phyloP scores from a whole-genome alignment of 352 stramenopile species.

The Phytophthora tentaculata region DNA sequence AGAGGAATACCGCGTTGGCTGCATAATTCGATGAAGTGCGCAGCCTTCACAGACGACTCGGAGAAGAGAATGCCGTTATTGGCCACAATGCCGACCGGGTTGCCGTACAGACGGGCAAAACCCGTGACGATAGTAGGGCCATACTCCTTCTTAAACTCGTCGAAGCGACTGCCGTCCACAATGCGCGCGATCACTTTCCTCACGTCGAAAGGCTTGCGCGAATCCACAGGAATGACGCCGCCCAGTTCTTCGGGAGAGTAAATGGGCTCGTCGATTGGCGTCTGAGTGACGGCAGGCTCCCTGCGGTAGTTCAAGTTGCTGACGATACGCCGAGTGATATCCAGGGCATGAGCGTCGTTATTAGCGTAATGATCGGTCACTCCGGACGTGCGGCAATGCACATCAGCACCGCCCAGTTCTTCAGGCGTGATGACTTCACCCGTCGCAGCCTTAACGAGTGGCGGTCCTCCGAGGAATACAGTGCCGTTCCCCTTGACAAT shows the following conservation, averaged over 20 bases:
- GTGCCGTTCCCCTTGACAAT: conserved; percentile 97
- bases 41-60: conserved; percentile 93
- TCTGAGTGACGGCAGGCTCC: conserved; percentile 44
- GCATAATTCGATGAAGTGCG: conserved; percentile 99
- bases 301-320: conserved; percentile 88
- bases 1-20: conserved; percentile 95
- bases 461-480: conserved; percentile 97
- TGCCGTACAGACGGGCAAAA: conserved; percentile 96
- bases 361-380: conserved; percentile 97
- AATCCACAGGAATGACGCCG: conserved; percentile 94
- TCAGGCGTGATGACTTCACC: conserved; percentile 96
- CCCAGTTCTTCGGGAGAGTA: conserved; percentile 93
- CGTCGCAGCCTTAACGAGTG: conserved; percentile 98
- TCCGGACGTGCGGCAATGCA: conserved; percentile 91
- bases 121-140: conserved; percentile 97
- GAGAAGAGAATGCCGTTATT: conserved; percentile 99
- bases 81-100: conserved; percentile 96
- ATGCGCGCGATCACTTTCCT: conserved; percentile 96
- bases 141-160: conserved; percentile 98
- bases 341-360: conserved; percentile 95
- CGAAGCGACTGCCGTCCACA: conserved; percentile 96
- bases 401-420: conserved; percentile 94
- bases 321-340: conserved; percentile 92
- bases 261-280: conserved; percentile 92
- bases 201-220: conserved; percentile 96